A percentile compares a stretch with the other conserved stretches of the same genome.
Conservation (phyloP, 2,329 filamentous ascomycete genomes). For the Cladobotryum protrusum region DNA sequence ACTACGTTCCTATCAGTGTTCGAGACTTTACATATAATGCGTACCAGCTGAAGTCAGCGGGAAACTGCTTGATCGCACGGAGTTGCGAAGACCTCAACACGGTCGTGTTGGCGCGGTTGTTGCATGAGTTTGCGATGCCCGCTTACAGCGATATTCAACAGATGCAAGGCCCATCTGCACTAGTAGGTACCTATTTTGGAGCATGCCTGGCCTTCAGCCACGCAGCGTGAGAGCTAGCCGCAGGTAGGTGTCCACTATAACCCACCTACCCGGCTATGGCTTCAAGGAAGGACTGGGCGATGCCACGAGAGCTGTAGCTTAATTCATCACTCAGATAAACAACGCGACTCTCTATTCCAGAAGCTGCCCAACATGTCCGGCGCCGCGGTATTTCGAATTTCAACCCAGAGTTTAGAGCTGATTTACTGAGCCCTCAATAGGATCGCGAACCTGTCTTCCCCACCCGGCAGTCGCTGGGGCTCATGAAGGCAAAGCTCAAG, state of each 20-base stretch:
- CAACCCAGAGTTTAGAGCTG: neutral
- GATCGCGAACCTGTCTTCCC: conserved; percentile 95
- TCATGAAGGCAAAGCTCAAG: conserved; percentile 99
- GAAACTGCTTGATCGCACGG: no score
- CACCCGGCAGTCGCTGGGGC: conserved; percentile 89
- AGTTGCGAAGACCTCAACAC: neutral
- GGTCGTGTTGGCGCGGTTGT: conserved; percentile 3
- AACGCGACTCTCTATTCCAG: neutral
- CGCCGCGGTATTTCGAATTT: conserved; percentile 20
- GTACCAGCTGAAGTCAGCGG: neutral
- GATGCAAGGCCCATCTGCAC: neutral
- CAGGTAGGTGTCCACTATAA: no score
- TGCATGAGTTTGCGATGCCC: conserved; percentile 1
- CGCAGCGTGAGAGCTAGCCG: no score
- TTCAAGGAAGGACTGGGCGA: neutral
- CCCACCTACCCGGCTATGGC: neutral
- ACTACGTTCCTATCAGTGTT: neutral
- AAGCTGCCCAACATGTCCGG: conserved; percentile 24
- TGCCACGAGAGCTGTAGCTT: neutral
- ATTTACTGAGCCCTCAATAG: conserved; percentile 39
- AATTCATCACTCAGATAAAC: neutral
- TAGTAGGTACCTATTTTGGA: no score
- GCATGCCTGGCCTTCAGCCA: no score
- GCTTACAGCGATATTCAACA: conserved; percentile 10
- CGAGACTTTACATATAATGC: neutral